These are phyloP conservation scores for Mycena belliarum DNA, from an alignment of 768 basidiomycete species.

Conservation along the genomic window DNA sequence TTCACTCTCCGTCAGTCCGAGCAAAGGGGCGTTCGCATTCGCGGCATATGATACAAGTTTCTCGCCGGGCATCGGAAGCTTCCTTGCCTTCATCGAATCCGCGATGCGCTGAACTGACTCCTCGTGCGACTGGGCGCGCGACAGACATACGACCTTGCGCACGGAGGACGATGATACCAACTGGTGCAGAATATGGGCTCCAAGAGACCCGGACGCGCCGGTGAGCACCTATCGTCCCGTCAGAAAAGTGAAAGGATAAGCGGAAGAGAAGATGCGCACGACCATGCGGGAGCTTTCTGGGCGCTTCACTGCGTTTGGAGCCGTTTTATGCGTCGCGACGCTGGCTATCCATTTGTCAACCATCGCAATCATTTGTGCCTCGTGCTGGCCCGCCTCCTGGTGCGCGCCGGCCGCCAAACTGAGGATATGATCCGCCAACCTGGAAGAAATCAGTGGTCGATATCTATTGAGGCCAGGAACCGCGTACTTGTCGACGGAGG, in stretches of 20 bases:
- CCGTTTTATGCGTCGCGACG: constrained; percentile 11
- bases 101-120: constrained; percentile 43
- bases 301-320: constrained; percentile 13
- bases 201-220: constrained; percentile 55
- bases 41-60: constrained; percentile 43
- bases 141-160: constrained; percentile 48
- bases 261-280: neutral
- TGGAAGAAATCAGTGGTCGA: neutral
- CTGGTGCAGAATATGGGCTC: constrained; percentile 52
- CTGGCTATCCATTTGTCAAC: constrained; percentile 41
- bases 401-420: constrained; percentile 32
- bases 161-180: constrained; percentile 39
- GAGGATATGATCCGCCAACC: constrained; percentile 41
- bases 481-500: constrained; percentile 36
- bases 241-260: neutral
- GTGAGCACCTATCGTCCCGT: constrained; percentile 41
- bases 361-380: constrained; percentile 43
- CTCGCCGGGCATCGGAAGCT: constrained; percentile 26
- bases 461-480: neutral
- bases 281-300: constrained; percentile 17
- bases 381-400: constrained; percentile 28
- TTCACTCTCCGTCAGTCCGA: constrained; percentile 40
- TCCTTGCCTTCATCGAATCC: constrained; percentile 42
- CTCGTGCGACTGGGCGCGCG: constrained; percentile 46
- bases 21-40: constrained; percentile 38